Conservation (phyloP, 352 stramenopile genomes). For the Phytophthora ramorum region DNA sequence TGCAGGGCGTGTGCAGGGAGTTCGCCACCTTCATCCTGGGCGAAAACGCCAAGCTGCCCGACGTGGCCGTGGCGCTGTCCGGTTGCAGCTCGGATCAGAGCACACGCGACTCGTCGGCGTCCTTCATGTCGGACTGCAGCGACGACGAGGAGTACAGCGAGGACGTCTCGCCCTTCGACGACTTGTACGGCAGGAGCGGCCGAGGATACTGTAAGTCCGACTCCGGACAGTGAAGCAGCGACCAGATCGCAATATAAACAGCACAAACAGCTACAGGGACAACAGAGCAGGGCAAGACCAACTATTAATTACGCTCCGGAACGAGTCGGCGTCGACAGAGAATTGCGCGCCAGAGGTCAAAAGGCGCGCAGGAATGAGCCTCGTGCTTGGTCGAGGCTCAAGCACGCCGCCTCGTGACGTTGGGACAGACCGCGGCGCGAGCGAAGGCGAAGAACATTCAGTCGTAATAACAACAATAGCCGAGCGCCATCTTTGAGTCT, state of each 20-base stretch:
- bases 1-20: conserved; percentile 35
- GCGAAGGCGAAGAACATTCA: too few relatives aligned
- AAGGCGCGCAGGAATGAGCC: too few relatives aligned
- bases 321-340: too few relatives aligned
- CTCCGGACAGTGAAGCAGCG: conserved; percentile 28
- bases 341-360: too few relatives aligned
- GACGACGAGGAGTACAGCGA: conserved; percentile 29
- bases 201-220: conserved; percentile 40
- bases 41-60: conserved; percentile 27
- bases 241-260: background rate
- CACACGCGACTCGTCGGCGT: conserved; percentile 34
- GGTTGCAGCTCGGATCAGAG: conserved; percentile 34
- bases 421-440: too few relatives aligned
- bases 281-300: too few relatives aligned
- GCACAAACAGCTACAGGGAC: too few relatives aligned
- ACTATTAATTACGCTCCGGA: too few relatives aligned
- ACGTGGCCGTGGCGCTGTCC: conserved; percentile 22
- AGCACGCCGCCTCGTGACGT: too few relatives aligned
- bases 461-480: too few relatives aligned
- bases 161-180: conserved; percentile 19
- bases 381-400: too few relatives aligned
- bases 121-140: conserved; percentile 28
- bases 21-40: conserved; percentile 38
- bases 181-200: conserved; percentile 24
- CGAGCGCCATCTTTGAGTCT: background rate